Base-by-base conservation (phyloP, 306 rosid genomes). In the Fragaria vesca region DNA sequence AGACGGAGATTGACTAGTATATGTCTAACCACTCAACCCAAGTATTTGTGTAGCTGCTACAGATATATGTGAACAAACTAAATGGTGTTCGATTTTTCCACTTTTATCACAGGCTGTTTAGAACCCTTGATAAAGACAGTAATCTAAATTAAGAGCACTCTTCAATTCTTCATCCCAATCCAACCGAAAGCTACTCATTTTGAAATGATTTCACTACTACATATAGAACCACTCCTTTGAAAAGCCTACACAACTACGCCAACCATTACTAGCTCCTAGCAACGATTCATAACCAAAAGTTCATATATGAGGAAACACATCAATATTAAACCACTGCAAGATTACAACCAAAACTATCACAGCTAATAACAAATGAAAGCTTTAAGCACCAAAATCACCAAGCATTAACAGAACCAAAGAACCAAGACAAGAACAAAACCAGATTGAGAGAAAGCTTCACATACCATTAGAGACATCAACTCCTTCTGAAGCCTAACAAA, bases 381-480 rank as follows among this genome's bases (percentile, higher is more conserved):
- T 20, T 28, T 43, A 69, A 43, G 24, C 0, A 46, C 13, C 60
- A 72, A 38, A 42, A 10, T 43, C 8, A 34, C 67, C 52, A 0
- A 28, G 12, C 77, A 75, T 70, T 16, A 17, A 36, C 11, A 30
- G 76, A 66, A 78, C 8, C 69, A 57, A 57, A 73, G 52, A 76
- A 61, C 32, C 62, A 18, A 72, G 18, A 51, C 62, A n/a, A 21
- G 73, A 71, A 38, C 15, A 32, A 32, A 40, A 62, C 45, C 66
- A 40, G 51, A 32, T 11, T 65, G 68, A 26, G 75, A 16, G 66
- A 57, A 51, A 51, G 45, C 42, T 69, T 66, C 36, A 77, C 84
- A 72, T 87, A 95, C 99, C 99, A 95, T 95, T 70, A 95, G 93
- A 70, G 99, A 89, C 99, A 89, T 95, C 85, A 95, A 86, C 88